Percentiles rank a stretch among this genome's conserved stretches.
These are phyloP conservation scores for Trichoderma reesei DNA, from an alignment of 495 filamentous ascomycete species.

Conservation along the genomic window DNA sequence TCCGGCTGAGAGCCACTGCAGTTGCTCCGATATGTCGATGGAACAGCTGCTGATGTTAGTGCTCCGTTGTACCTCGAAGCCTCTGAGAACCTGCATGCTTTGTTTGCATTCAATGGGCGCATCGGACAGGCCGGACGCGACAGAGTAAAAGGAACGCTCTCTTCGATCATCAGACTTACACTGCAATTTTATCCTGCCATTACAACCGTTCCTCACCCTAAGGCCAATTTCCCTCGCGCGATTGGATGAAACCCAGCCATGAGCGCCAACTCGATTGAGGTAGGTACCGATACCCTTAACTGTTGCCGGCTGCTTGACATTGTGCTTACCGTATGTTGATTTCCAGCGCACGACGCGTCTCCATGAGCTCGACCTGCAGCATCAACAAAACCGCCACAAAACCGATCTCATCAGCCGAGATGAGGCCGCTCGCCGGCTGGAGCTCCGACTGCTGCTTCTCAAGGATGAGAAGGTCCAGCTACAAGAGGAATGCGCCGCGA, in stretches of 20 bases:
- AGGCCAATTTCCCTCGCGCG: not conserved
- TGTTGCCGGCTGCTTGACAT: not conserved
- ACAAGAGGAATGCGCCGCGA: slow-evolving; percentile 28
- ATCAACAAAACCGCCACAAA: slow-evolving; percentile 48
- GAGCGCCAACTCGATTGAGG: not conserved
- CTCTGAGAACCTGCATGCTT: no score
- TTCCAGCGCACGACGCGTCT: slow-evolving; percentile 26
- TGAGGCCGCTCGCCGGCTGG: slow-evolving; percentile 55
- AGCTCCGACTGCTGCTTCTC: slow-evolving; percentile 55
- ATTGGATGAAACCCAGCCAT: not conserved
- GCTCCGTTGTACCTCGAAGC: no score
- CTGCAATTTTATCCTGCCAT: not conserved
- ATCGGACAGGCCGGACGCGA: not conserved
- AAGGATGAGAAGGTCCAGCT: slow-evolving; percentile 52
- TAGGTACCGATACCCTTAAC: not conserved
- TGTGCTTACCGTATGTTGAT: slow-evolving; percentile 12
- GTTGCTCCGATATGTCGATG: no score
- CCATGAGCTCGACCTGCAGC: slow-evolving; percentile 53
- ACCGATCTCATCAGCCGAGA: slow-evolving; percentile 53
- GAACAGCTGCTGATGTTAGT: no score
- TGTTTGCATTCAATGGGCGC: not conserved
- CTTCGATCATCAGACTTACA: not conserved
- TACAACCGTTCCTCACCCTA: not conserved
- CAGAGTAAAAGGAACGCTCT: not conserved
- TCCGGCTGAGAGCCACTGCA: no score